A percentile compares a stretch with the other conserved stretches of the same genome.
These are phyloP conservation scores for Pseudocercospora fijiensis DNA, from an alignment of 2,329 filamentous ascomycete genomes.

Conservation along the genomic window DNA sequence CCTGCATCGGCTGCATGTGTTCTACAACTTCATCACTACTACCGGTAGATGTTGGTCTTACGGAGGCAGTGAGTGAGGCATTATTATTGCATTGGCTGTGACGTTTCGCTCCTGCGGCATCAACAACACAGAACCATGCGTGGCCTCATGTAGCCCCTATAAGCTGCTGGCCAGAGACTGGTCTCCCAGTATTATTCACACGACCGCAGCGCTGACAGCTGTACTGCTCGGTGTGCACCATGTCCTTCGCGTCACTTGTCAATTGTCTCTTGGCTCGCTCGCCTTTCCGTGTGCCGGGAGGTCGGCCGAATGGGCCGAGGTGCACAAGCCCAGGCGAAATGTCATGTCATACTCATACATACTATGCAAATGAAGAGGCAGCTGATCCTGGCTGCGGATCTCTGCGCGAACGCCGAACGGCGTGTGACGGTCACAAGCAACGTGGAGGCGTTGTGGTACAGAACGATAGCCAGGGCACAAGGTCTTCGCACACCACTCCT, in stretches of 20 bases:
- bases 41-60: not conserved
- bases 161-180: not conserved
- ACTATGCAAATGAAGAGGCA: not conserved
- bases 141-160: not conserved
- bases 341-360: no score
- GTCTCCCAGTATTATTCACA: not conserved
- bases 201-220: no score
- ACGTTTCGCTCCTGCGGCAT: not conserved
- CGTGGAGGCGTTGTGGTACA: not conserved
- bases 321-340: not conserved
- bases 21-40: not conserved
- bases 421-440: not conserved
- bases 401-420: not conserved
- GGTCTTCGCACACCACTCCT: not conserved
- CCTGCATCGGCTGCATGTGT: constrained; percentile 1
- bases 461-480: not conserved
- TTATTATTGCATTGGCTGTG: not conserved
- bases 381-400: constrained; percentile 1
- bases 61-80: not conserved
- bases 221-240: not conserved
- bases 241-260: not conserved
- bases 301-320: not conserved
- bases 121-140: not conserved
- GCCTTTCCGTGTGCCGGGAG: not conserved
- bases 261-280: not conserved